A percentile compares a stretch with the other conserved stretches of the same genome.
Conservation (phyloP, 1,284 basidiomycete species). For the Pseudomicrostroma phylloplanum region DNA sequence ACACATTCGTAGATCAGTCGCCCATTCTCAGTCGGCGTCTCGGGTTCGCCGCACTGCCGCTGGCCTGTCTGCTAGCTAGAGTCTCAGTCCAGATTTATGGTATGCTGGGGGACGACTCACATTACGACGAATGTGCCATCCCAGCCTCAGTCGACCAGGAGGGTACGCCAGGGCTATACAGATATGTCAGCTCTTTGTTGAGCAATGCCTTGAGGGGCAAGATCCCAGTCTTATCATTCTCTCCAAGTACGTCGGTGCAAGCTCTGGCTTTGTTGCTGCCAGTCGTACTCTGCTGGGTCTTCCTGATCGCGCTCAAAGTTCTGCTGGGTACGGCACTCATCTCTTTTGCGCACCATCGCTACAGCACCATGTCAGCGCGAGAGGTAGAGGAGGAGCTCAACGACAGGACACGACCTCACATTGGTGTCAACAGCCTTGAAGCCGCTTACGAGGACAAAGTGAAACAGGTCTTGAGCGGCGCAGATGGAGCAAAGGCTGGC, state of each 20-base stretch:
- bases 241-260: background rate
- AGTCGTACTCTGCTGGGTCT: background rate
- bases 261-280: background rate
- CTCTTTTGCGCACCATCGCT: slow-evolving; percentile 38
- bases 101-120: slow-evolving; percentile 57
- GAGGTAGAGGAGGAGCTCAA: slow-evolving; percentile 46
- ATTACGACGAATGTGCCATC: slow-evolving; percentile 50
- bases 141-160: slow-evolving; percentile 9
- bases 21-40: slow-evolving; percentile 86
- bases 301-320: slow-evolving; percentile 42
- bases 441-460: slow-evolving; percentile 35
- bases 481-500: background rate
- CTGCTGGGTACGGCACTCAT: slow-evolving; percentile 42
- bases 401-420: slow-evolving; percentile 33
- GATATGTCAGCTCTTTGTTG: background rate
- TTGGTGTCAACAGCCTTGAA: slow-evolving; percentile 40
- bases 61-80: slow-evolving; percentile 83
- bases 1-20: slow-evolving; percentile 88
- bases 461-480: slow-evolving; percentile 17
- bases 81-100: slow-evolving; percentile 71
- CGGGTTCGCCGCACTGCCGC: slow-evolving; percentile 85
- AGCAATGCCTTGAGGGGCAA: background rate
- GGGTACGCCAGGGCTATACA: background rate
- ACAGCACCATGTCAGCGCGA: slow-evolving; percentile 35
- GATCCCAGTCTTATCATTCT: background rate